Percentiles rank a stretch among this genome's conserved stretches.
phyloP scores from a whole-genome alignment of 306 rosid genomes.

The Castanospermum australe region DNA sequence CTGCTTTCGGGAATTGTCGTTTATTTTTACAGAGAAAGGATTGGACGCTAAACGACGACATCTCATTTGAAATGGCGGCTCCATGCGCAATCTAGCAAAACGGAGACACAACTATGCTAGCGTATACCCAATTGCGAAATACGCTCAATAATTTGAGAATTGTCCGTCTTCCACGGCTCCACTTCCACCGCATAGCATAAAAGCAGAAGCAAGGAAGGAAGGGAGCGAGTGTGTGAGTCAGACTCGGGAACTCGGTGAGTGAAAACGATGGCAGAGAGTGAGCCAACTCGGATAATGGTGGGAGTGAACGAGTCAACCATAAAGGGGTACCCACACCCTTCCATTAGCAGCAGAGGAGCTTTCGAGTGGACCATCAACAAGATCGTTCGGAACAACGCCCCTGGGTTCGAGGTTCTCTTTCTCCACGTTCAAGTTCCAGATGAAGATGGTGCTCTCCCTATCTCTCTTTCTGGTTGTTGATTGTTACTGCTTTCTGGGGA shows the following conservation, averaged over 20 bases:
- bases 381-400: conserved; percentile 68
- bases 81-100: conserved; percentile 20
- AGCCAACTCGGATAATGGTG: conserved; percentile 69
- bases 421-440: conserved; percentile 93
- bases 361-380: conserved; percentile 85
- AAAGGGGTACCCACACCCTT: conserved; percentile 84
- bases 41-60: neutral
- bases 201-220: neutral
- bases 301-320: conserved; percentile 91
- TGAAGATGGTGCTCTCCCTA: conserved; percentile 70
- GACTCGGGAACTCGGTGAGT: neutral
- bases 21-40: neutral
- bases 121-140: neutral
- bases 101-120: accelerated
- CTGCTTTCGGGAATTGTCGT: neutral
- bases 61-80: neutral
- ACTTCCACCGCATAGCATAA: no score
- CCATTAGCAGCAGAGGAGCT: conserved; percentile 87
- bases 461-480: neutral
- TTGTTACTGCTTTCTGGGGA: neutral
- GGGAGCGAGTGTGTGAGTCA: neutral
- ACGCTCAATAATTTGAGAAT: neutral
- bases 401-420: conserved; percentile 69
- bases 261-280: conserved; percentile 22
- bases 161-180: neutral